Percentiles rank a stretch among this genome's conserved stretches.
Conservation (phyloP, 768 basidiomycete species). For the Kwoniella europaea region DNA sequence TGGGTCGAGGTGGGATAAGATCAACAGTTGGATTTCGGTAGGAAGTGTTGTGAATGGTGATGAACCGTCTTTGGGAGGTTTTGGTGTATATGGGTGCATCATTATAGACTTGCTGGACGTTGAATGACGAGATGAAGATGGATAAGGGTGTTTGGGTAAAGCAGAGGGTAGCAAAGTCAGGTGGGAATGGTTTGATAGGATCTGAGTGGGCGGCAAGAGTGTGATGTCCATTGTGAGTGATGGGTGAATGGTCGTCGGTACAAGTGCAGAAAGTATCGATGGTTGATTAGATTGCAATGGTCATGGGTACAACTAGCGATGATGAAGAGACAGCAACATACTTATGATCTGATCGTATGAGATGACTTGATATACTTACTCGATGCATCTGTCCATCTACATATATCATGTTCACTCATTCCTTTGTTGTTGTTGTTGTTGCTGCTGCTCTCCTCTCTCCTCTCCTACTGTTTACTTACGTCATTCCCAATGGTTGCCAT, state of each 20-base stretch:
- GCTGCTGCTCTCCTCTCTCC: neutral
- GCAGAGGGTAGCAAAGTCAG: constrained; percentile 14
- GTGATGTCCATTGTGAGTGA: constrained; percentile 35
- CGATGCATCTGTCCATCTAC: neutral
- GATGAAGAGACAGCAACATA: neutral
- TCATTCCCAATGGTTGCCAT: neutral
- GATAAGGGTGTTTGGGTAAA: neutral
- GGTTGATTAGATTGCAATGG: neutral
- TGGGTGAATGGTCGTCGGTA: neutral
- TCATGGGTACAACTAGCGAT: neutral
- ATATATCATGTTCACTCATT: neutral
- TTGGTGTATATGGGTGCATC: neutral
- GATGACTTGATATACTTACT: neutral
- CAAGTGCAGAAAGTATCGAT: neutral
- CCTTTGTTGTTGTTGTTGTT: constrained; percentile 2
- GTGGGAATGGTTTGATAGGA: constrained; percentile 42
- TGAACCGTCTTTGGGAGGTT: constrained; percentile 33
- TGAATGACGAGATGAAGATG: no score
- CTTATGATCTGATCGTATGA: no score
- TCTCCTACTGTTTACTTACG: neutral
- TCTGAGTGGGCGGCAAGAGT: constrained; percentile 33
- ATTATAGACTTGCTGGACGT: neutral
- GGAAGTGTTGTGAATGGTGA: constrained; percentile 33
- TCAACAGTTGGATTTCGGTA: constrained; percentile 34
- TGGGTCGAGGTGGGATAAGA: constrained; percentile 32